Base-by-base conservation (phyloP, 257 asterid species). In the Solanum arcanum region DNA sequence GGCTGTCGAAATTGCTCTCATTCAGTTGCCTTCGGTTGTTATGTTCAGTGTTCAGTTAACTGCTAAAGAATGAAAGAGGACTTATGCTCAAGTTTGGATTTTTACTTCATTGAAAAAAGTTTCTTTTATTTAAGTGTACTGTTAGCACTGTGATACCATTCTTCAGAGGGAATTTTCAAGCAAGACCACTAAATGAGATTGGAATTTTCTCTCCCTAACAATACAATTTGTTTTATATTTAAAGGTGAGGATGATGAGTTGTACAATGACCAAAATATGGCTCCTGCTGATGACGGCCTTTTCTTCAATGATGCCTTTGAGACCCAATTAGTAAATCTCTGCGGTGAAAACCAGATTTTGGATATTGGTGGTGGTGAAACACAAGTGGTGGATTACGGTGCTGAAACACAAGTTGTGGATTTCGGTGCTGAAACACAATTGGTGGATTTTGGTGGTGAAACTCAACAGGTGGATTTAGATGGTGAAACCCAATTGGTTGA, bases 401-500 rank as follows among this genome's bases (percentile, higher is more conserved):
- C 20, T 42, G 90, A 86, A 37, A 89, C 91, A 27, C 92, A 89
- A 49, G 80, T 62, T 11, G 78, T 81, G 87, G 86, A 90, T 82
- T 83, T 83, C 18, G 90, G 72, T 72, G 89, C 42, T 16, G 89
- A 87, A 70, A 87, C 89, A 20, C 91, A 88, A 83, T 12, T 75
- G 77, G 76, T 89, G 84, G 91, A 89, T 80, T 39, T 46, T 29
- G 86, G 49, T 70, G 83, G 39, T 41, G 90, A 88, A 25, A 91
- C 89, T 9, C 91, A 87, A 86, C 81, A 42, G 27, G 23, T 89
- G 80, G 90, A 92, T 60, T 69, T 87, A 49, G 60, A 16, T 27
- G 82, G 31, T 44, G 98, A 92, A 89, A 95, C 97, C 52, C 98
- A 96, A 89, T 91, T 88, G 85, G 85, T 94, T 83, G 95, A 92